Percentiles rank a stretch among this genome's conserved stretches.
Conservation (phyloP, 768 basidiomycete genomes). For the Roridomyces roridus region DNA sequence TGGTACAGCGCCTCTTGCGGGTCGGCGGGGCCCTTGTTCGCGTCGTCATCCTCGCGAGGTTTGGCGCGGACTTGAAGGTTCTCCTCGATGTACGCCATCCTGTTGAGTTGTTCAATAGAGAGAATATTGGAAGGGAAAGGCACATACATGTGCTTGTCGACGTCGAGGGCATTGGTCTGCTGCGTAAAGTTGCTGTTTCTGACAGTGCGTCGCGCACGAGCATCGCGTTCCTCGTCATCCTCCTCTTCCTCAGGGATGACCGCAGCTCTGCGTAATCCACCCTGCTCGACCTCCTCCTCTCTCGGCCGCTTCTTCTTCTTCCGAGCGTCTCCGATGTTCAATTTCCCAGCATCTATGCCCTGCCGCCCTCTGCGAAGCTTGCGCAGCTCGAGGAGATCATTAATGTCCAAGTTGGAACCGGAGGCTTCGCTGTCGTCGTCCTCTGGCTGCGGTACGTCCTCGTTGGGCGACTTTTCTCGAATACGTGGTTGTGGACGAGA, state of each 20-base stretch:
- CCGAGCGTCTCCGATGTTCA: constrained; percentile 84
- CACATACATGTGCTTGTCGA: constrained; percentile 96
- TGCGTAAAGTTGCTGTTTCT: constrained; percentile 94
- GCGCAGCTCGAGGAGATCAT: constrained; percentile 73
- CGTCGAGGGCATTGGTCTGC: constrained; percentile 94
- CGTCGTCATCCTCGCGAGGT: constrained; percentile 53
- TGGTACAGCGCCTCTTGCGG: constrained; percentile 82
- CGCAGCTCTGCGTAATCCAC: constrained; percentile 59
- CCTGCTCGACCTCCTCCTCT: constrained; percentile 51
- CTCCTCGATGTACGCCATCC: constrained; percentile 98
- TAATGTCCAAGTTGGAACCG: constrained; percentile 9
- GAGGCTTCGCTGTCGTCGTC: constrained; percentile 38
- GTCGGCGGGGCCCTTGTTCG: constrained; percentile 55
- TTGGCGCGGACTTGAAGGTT: constrained; percentile 81
- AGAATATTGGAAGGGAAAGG: not conserved
- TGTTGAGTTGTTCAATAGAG: constrained; percentile 32
- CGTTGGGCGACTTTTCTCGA: constrained; percentile 55
- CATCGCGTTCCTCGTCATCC: constrained; percentile 72
- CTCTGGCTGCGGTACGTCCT: constrained; percentile 44
- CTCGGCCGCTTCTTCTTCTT: constrained; percentile 66
- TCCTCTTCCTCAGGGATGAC: constrained; percentile 60
- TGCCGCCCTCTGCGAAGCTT: constrained; percentile 74
- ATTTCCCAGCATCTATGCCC: constrained; percentile 86
- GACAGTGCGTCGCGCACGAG: constrained; percentile 75
- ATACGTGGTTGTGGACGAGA: constrained; percentile 65